A percentile compares a stretch with the other conserved stretches of the same genome.
phyloP scores from a whole-genome alignment of 208 protist species.

The Acanthamoeba rhysodes region DNA sequence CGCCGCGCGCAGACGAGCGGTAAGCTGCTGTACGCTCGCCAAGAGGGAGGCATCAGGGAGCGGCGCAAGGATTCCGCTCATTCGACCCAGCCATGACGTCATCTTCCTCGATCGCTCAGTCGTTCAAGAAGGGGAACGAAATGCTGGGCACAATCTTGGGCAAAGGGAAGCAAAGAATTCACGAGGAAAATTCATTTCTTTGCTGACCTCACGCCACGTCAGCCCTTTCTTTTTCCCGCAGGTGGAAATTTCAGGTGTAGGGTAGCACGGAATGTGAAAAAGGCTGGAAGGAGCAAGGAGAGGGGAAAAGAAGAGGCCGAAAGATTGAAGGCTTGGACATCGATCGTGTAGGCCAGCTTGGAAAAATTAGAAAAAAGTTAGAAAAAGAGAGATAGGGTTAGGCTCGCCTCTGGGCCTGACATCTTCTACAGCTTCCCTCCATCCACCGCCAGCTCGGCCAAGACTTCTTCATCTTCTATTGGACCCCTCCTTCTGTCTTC shows the following conservation, averaged over 20 bases:
- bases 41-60: not conserved
- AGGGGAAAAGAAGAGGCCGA: not conserved
- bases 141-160: no score
- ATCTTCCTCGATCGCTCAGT: not conserved
- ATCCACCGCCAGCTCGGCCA: no score
- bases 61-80: not conserved
- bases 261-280: not conserved
- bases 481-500: no score
- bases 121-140: not conserved
- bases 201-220: no score
- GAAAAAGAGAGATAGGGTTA: not conserved
- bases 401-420: no score
- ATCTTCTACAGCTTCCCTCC: no score
- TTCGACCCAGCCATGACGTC: not conserved
- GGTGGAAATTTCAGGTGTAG: no score
- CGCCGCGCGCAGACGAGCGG: not conserved
- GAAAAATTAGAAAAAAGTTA: slow-evolving; percentile 29
- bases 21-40: slow-evolving; percentile 7
- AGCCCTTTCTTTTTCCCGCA: no score
- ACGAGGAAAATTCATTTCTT: no score
- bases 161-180: no score
- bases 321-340: no score
- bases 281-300: not conserved
- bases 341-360: not conserved
- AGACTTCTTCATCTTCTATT: no score